Conservation (phyloP, 257 asterid species). For the Lantana camara region DNA sequence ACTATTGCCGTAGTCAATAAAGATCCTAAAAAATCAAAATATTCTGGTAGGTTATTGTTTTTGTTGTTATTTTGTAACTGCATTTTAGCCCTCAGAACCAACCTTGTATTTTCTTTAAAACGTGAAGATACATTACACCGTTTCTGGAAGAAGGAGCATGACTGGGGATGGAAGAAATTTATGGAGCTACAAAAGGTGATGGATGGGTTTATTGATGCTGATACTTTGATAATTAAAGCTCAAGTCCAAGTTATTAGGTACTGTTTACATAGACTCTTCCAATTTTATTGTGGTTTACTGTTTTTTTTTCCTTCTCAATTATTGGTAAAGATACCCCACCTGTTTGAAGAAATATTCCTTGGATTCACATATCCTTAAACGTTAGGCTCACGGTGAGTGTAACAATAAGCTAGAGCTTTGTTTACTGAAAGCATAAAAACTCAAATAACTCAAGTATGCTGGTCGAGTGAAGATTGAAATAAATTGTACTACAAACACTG, state of each 20-base stretch:
- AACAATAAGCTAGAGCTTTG: not conserved
- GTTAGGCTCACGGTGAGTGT: not conserved
- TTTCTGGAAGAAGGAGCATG: conserved; percentile 96
- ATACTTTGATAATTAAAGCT: conserved; percentile 83
- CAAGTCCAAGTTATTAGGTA: conserved; percentile 91
- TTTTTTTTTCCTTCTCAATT: conserved; percentile 2
- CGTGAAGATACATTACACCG: conserved; percentile 86
- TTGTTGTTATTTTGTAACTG: not conserved
- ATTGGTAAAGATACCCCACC: not conserved
- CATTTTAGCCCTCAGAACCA: not conserved
- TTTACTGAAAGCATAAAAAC: conserved; percentile 1
- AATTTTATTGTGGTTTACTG: not conserved
- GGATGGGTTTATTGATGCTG: conserved; percentile 90
- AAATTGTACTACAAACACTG: not conserved
- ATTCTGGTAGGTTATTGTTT: conserved; percentile 59
- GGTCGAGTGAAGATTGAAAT: not conserved
- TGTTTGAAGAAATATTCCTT: not conserved
- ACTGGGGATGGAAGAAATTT: conserved; percentile 99
- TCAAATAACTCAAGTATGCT: not conserved
- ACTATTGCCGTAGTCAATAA: conserved; percentile 94
- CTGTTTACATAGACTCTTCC: not conserved
- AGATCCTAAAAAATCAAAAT: conserved; percentile 89
- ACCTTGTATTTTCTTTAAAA: conserved; percentile 25
- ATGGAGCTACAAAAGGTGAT: conserved; percentile 90
- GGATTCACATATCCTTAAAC: not conserved